These are phyloP conservation scores for Arxiozyma telluris DNA, from an alignment of 1,139 yeast species.

Conservation along the genomic window DNA sequence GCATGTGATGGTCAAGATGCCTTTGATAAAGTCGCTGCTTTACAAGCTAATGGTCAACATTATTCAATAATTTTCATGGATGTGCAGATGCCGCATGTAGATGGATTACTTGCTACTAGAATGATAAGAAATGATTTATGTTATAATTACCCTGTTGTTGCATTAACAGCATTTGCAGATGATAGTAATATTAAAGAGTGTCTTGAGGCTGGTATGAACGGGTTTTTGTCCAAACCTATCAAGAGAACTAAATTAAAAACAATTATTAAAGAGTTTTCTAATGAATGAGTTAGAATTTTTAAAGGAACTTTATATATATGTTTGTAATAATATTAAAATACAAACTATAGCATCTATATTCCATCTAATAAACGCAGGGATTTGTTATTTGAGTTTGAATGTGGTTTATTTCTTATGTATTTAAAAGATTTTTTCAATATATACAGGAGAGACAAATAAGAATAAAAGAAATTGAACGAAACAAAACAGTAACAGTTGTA, in stretches of 20 bases:
- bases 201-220: slow-evolving; percentile 75
- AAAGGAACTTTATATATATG: background rate
- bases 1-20: slow-evolving; percentile 93
- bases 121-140: slow-evolving; percentile 58
- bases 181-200: slow-evolving; percentile 75
- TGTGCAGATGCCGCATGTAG: slow-evolving; percentile 90
- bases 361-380: background rate
- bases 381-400: background rate
- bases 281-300: background rate
- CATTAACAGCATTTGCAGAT: slow-evolving; percentile 90
- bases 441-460: background rate
- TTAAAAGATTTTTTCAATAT: too few species aligned
- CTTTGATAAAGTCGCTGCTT: slow-evolving; percentile 49
- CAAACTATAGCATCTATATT: background rate
- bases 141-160: slow-evolving; percentile 72
- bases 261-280: slow-evolving; percentile 30
- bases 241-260: slow-evolving; percentile 57
- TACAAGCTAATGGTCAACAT: slow-evolving; percentile 31
- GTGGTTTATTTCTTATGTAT: background rate
- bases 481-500: too few species aligned
- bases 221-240: slow-evolving; percentile 81
- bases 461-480: too few species aligned
- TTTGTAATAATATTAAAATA: too few species aligned
- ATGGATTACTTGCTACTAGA: slow-evolving; percentile 76
- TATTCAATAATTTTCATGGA: slow-evolving; percentile 88